Evolutionary conservation across 345 rosid species (phyloP), one percentile per base, ranked within the genome.

Genomic region (Stellera chamaejasme): DNA sequence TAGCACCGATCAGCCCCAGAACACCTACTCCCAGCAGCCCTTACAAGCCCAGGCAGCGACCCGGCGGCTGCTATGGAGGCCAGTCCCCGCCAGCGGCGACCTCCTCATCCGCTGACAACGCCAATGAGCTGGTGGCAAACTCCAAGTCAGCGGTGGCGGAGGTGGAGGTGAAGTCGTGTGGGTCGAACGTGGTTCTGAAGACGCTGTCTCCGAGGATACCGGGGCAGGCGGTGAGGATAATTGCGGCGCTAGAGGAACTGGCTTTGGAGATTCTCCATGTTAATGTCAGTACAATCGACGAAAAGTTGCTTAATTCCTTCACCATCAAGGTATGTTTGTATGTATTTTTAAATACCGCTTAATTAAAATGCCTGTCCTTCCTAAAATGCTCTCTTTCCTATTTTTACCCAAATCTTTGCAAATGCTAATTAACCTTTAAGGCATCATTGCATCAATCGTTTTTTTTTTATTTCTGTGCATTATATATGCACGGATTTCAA

Each of bases 101-200:
- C 5, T 80, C 95, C 60, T 78, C 91, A 44, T 58, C 81, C 61
- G 61, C 74, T 64, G 74, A 75, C 64, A 78, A 50, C 46, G 27
- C 56, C 13, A 85, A 85, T 43, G 96, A 90, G 70, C 86, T 87
- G 2, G 85, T 84, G 2, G 95, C 95, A 0, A 94, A 85, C 64
- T 87, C 96, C 0, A 90, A 83, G 64, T 87, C 99, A 2, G 71
- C 81, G 27, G 36, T 90, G 2, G 99, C 99, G 36, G 96, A 85
- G 28, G 97, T 94, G 42, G 99, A 87, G 68, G 97, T 94, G 10
- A 94, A 83, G 71, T 90, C 85, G 67, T 85, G 87, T 0, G 99
- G 99, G 13, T 78, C 96, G 1, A 87, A 94, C 27, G 71, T 90
- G 50, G 62, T 87, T 2, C 61, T 94, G 57, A 87, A 85, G 70